Conservation (phyloP, 371 early-diverging fungal species). For the Apophysomyces variabilis region DNA sequence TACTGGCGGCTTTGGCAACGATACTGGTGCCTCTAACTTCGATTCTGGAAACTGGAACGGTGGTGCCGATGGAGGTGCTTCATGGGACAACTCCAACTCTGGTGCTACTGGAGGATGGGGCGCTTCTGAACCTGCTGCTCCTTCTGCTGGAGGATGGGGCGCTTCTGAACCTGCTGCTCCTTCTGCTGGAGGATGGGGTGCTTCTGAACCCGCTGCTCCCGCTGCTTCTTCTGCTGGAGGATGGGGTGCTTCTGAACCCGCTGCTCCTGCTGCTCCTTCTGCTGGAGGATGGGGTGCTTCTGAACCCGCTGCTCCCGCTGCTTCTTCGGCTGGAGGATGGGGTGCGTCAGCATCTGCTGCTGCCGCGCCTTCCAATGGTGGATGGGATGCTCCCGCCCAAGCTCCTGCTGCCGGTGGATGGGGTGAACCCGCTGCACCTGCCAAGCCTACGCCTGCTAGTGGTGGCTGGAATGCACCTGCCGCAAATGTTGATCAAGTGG, state of each 20-base stretch:
- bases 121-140: constrained; percentile 17
- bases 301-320: constrained; percentile 22
- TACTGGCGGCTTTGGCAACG: constrained; percentile 9
- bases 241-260: constrained; percentile 27
- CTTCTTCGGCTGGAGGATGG: constrained; percentile 28
- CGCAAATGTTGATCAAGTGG: constrained; percentile 14
- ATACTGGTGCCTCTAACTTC: constrained; percentile 20
- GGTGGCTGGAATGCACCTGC: constrained; percentile 20
- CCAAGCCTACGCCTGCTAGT: background rate
- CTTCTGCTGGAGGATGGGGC: constrained; percentile 36
- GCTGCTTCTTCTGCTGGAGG: constrained; percentile 25
- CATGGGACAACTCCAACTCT: constrained; percentile 27
- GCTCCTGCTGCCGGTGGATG: constrained; percentile 27
- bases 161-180: constrained; percentile 5
- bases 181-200: constrained; percentile 22
- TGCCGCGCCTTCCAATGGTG: constrained; percentile 23
- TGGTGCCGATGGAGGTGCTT: constrained; percentile 18
- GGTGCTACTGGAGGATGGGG: constrained; percentile 29
- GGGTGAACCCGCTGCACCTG: background rate
- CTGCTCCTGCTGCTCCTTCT: constrained; percentile 13
- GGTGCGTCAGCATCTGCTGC: constrained; percentile 23
- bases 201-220: constrained; percentile 22
- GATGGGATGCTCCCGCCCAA: constrained; percentile 19
- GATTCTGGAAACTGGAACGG: constrained; percentile 26
- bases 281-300: constrained; percentile 22